Evolutionary conservation across 495 filamentous ascomycete species (phyloP).

Genomic region (Parachaetomium inaequale): DNA sequence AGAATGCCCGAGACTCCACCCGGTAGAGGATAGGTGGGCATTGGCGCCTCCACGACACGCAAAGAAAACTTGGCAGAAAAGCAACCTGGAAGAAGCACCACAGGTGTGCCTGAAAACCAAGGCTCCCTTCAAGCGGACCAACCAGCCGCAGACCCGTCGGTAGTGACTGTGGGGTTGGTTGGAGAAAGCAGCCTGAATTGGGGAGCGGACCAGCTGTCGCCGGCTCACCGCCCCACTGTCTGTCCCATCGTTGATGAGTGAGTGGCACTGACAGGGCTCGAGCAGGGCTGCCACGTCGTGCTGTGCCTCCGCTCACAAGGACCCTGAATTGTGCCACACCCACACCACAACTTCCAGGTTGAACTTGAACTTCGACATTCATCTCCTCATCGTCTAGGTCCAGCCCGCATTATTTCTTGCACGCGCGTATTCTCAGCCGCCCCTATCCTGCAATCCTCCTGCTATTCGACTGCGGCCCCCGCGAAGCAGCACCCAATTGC

Average conservation of each 20-base stretch:
- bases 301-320: background rate
- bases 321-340: background rate
- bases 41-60: background rate
- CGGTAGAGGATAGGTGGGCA: background rate
- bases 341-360: too few relatives aligned
- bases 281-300: conserved; percentile 9
- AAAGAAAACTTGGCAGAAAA: background rate
- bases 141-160: background rate
- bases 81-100: background rate
- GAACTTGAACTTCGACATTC: too few relatives aligned
- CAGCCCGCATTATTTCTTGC: background rate
- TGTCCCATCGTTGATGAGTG: background rate
- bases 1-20: background rate
- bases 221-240: background rate
- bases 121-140: background rate
- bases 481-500: background rate
- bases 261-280: background rate
- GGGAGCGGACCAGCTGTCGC: conserved; percentile 2
- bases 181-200: background rate
- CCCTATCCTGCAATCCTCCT: background rate
- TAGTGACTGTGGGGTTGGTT: background rate
- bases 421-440: too few relatives aligned
- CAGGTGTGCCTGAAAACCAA: too few relatives aligned
- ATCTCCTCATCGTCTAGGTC: too few relatives aligned
- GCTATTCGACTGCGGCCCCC: background rate